A percentile compares a stretch with the other conserved stretches of the same genome.
These are phyloP conservation scores for Zasmidium angulare DNA, from an alignment of 2,329 filamentous ascomycete species.

Conservation along the genomic window DNA sequence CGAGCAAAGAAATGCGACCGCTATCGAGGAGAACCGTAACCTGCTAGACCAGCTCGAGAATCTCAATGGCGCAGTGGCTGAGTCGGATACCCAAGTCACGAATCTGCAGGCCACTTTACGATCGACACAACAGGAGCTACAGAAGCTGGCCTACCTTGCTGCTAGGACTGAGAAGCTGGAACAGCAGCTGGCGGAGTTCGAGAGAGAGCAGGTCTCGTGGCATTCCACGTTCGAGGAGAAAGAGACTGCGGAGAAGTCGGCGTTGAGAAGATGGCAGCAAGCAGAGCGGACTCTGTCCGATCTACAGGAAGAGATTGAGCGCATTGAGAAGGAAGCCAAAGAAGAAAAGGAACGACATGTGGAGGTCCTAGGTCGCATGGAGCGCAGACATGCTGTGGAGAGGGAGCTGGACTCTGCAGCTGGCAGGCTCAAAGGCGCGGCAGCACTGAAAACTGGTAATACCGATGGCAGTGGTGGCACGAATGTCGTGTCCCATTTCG, in stretches of 20 bases:
- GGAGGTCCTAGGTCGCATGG: conserved; percentile 79
- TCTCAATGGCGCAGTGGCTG: conserved; percentile 74
- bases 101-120: conserved; percentile 74
- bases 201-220: conserved; percentile 75
- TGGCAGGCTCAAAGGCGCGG: conserved; percentile 76
- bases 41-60: conserved; percentile 82
- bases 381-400: conserved; percentile 78
- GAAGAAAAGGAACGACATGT: conserved; percentile 79
- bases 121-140: conserved; percentile 74
- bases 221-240: conserved; percentile 66
- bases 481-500: conserved; percentile 88
- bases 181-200: conserved; percentile 72
- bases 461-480: conserved; percentile 54
- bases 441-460: conserved; percentile 66
- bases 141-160: conserved; percentile 71
- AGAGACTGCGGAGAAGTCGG: conserved; percentile 73
- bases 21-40: conserved; percentile 77
- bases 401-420: conserved; percentile 77
- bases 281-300: conserved; percentile 77
- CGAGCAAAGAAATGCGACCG: conserved; percentile 73
- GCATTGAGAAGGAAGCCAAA: conserved; percentile 78
- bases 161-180: conserved; percentile 76
- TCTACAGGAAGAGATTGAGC: conserved; percentile 83
- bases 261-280: conserved; percentile 78
- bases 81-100: conserved; percentile 78